phyloP scores from a whole-genome alignment of 805 yeast genomes.

The Ogataea methanolica region DNA sequence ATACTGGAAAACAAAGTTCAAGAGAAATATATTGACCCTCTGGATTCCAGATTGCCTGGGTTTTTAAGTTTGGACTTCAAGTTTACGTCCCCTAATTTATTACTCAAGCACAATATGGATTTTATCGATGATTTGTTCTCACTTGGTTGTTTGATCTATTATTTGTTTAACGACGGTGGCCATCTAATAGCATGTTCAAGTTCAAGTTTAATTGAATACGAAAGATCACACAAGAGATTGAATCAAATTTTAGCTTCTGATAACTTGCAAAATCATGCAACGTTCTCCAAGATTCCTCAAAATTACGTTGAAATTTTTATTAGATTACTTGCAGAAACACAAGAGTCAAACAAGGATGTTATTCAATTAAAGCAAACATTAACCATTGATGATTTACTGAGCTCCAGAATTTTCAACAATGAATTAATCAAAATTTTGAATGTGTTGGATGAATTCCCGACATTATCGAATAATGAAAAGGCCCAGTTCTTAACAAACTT shows the following conservation, averaged over 20 bases:
- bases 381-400: slow-evolving; percentile 62
- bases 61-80: slow-evolving; percentile 68
- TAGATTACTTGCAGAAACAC: slow-evolving; percentile 46
- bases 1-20: slow-evolving; percentile 39
- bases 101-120: slow-evolving; percentile 58
- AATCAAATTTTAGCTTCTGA: slow-evolving; percentile 29
- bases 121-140: slow-evolving; percentile 80
- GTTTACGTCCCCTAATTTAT: slow-evolving; percentile 81
- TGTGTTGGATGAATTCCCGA: slow-evolving; percentile 77
- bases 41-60: slow-evolving; percentile 69
- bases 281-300: slow-evolving; percentile 57
- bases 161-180: slow-evolving; percentile 49
- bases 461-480: slow-evolving; percentile 66
- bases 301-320: slow-evolving; percentile 47
- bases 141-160: slow-evolving; percentile 70
- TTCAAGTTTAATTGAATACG: slow-evolving; percentile 47
- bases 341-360: slow-evolving; percentile 28
- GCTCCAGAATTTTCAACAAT: slow-evolving; percentile 73
- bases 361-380: slow-evolving; percentile 25
- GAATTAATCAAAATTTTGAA: slow-evolving; percentile 76
- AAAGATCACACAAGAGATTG: slow-evolving; percentile 43
- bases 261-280: slow-evolving; percentile 41
- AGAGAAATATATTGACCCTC: slow-evolving; percentile 64
- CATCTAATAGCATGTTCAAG: slow-evolving; percentile 39
- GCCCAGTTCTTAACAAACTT: slow-evolving; percentile 65